Conservation (phyloP, 177 flowering plant genomes). For the Telopea speciosissima region DNA sequence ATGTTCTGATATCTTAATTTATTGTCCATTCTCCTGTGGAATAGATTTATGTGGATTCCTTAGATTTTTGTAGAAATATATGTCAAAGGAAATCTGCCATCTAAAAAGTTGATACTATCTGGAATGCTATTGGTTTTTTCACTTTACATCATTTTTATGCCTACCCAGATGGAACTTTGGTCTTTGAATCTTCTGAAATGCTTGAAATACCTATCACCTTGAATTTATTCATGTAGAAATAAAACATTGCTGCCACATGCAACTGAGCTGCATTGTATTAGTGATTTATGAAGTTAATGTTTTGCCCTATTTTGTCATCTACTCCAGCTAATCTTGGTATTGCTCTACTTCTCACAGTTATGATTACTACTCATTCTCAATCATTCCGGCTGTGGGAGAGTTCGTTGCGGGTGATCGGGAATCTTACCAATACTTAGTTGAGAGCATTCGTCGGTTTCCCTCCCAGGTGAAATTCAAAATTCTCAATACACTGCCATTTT, state of each 20-base stretch:
- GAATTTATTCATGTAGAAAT: background rate
- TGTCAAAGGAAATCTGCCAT: too few relatives aligned
- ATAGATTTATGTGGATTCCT: background rate
- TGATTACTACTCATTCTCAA: constrained; percentile 78
- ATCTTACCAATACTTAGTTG: constrained; percentile 92
- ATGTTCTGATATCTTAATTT: background rate
- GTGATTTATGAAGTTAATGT: background rate
- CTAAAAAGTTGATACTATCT: background rate
- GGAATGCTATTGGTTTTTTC: background rate
- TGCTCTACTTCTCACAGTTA: constrained; percentile 41
- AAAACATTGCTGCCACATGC: background rate
- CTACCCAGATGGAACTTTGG: too few relatives aligned
- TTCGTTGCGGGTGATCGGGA: constrained; percentile 83
- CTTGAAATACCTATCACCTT: background rate
- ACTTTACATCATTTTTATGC: too few relatives aligned
- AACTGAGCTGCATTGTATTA: background rate
- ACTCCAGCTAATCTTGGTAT: background rate
- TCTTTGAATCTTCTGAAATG: too few relatives aligned
- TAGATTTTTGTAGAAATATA: too few relatives aligned
- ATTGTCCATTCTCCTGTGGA: background rate
- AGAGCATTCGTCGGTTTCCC: constrained; percentile 89
- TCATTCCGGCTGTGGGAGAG: constrained; percentile 88
- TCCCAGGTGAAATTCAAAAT: constrained; percentile 46
- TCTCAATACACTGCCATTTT: background rate
- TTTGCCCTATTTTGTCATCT: background rate